Evolutionary conservation across 2,329 filamentous ascomycete species (phyloP), one percentile per base, ranked within the genome.

Genomic region (Diaporthe vaccinii): DNA sequence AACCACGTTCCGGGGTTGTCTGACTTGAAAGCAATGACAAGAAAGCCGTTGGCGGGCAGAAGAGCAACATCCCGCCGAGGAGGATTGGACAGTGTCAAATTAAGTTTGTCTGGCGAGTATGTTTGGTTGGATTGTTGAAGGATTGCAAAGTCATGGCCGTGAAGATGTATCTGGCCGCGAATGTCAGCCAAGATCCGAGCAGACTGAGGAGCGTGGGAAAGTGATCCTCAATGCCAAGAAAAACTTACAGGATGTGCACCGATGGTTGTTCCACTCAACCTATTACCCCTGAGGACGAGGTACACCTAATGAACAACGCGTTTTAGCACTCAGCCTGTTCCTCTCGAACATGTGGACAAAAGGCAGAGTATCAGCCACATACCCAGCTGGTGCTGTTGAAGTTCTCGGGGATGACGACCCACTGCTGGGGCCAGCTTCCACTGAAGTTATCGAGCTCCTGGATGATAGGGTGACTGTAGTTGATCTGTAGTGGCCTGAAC

Each of bases 11-110:
- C 88, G 1, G 88, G 86, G 79, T 90, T 90, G 73, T 86, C 83
- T 0, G 85, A 84, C 78, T 87, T 81, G 76, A 89, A 87, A 2
- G 86, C 88, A 72, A 90, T 82, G n/a, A 88, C 85, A 4, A 89
- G 72, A 79, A 86, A 86, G 0, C 88, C 88, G 14, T 78, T 77
- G 1, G 79, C 79, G 0, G 84, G 85, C 3, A 91, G 82, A 77
- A 87, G 84, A 8, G 88, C 87, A 2, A 87, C 86, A 78, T 91
- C 89, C 49, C 89, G 85, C 14, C 89, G 86, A 36, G 87, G 85
- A 1, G 89, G 88, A 79, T 90, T 90, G 68, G 77, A 67, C 76
- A 82, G 79, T 31, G 78, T 74, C 0, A 80, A 77, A 46, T 78
- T 68, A 68, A 78, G 61, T 20, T 58, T 55, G 74, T 20, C 74